Evolutionary conservation across 257 asterid species (phyloP).

Genomic region (Nicotiana tabacum): DNA sequence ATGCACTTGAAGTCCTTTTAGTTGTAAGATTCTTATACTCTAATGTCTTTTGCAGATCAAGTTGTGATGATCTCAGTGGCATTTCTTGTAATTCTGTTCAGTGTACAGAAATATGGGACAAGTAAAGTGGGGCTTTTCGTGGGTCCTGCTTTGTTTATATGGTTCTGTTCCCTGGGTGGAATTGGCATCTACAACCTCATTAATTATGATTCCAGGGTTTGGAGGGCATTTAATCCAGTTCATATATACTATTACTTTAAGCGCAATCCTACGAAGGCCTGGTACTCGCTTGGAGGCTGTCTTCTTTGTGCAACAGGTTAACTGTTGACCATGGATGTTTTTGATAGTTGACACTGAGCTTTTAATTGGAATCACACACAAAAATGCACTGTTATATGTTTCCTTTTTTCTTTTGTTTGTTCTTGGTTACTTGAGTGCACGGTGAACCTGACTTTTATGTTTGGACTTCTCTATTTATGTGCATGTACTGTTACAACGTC

Average conservation of each 20-base stretch:
- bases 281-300: slow-evolving; percentile 97
- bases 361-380: neutral
- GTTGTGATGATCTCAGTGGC: slow-evolving; percentile 86
- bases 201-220: slow-evolving; percentile 71
- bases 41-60: slow-evolving; percentile 60
- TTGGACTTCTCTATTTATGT: neutral
- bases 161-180: slow-evolving; percentile 95
- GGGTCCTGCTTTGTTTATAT: slow-evolving; percentile 92
- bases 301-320: slow-evolving; percentile 94
- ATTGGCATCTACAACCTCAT: slow-evolving; percentile 91
- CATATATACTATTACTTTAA: slow-evolving; percentile 79
- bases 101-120: slow-evolving; percentile 92
- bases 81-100: slow-evolving; percentile 77
- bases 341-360: neutral
- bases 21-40: neutral
- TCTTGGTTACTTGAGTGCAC: neutral
- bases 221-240: slow-evolving; percentile 81
- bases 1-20: neutral
- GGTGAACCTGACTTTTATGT: neutral
- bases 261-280: slow-evolving; percentile 75
- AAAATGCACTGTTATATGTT: neutral
- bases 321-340: neutral
- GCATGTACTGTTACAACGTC: neutral
- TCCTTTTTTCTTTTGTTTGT: neutral
- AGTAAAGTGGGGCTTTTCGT: slow-evolving; percentile 91